A percentile compares a stretch with the other conserved stretches of the same genome.
Evolutionary conservation across 2,329 filamentous ascomycete species (phyloP).

Genomic region (Clarireedia homoeocarpa): DNA sequence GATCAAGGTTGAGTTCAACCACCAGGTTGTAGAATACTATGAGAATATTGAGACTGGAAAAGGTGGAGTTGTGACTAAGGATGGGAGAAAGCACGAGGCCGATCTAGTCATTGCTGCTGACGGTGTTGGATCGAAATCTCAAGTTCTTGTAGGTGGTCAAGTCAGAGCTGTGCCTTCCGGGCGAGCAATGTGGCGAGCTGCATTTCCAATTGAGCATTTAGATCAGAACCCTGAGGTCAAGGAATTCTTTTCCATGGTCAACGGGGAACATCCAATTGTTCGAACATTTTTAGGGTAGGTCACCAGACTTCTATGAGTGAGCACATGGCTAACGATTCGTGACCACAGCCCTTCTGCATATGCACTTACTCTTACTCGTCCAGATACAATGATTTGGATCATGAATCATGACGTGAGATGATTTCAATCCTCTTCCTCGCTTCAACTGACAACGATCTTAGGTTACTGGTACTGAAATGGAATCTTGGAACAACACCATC

Average conservation of each 20-base stretch:
- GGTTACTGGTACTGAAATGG: slow-evolving; percentile 44
- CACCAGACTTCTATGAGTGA: too few species aligned
- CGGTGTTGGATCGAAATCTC: slow-evolving; percentile 27
- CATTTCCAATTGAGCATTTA: slow-evolving; percentile 9
- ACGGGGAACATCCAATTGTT: too few species aligned
- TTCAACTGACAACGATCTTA: slow-evolving; percentile 11
- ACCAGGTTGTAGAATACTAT: slow-evolving; percentile 40
- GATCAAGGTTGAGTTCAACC: slow-evolving; percentile 45
- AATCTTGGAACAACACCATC: slow-evolving; percentile 34
- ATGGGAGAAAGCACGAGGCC: slow-evolving; percentile 35
- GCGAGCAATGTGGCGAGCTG: slow-evolving; percentile 32
- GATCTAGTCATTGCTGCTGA: slow-evolving; percentile 34
- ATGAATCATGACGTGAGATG: too few species aligned
- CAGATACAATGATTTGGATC: too few species aligned
- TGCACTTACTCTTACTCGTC: too few species aligned
- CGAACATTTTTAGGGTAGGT: too few species aligned
- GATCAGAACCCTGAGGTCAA: slow-evolving; percentile 19
- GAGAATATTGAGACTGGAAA: slow-evolving; percentile 35
- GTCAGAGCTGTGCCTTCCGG: slow-evolving; percentile 34
- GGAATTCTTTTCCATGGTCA: not conserved
- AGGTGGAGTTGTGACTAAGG: slow-evolving; percentile 33
- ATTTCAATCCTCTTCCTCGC: too few species aligned
- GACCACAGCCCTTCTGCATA: too few species aligned
- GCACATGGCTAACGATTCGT: too few species aligned
- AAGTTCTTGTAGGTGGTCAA: slow-evolving; percentile 20